Conservation (phyloP, 73 alveolate genomes). For the Halteria grandinella region DNA sequence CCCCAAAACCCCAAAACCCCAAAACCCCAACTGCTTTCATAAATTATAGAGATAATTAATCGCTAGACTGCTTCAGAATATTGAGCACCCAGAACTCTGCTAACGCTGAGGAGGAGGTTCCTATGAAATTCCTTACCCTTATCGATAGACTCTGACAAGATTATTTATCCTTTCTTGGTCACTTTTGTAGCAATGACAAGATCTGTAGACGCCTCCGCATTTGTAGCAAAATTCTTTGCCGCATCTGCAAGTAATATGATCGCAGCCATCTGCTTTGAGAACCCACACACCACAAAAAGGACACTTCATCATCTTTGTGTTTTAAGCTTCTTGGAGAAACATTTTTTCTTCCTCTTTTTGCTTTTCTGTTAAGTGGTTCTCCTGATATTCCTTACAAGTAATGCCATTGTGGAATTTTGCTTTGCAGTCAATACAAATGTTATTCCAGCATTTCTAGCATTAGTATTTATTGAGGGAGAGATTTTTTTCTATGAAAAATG, state of each 20-base stretch:
- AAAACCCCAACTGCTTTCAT: too few species aligned
- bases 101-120: too few species aligned
- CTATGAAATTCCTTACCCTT: too few species aligned
- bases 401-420: constrained; percentile 69
- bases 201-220: constrained; percentile 65
- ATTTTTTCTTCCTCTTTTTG: constrained; percentile 59
- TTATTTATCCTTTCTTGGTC: background rate
- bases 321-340: constrained; percentile 56
- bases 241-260: constrained; percentile 88
- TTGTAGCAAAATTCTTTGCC: constrained; percentile 80
- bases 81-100: too few species aligned
- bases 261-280: constrained; percentile 84
- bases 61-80: too few species aligned
- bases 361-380: constrained; percentile 67
- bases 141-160: too few species aligned
- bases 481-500: constrained; percentile 58
- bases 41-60: too few species aligned
- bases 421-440: constrained; percentile 70
- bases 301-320: constrained; percentile 76
- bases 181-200: background rate
- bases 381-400: constrained; percentile 72
- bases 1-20: too few species aligned
- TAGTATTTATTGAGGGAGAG: constrained; percentile 10
- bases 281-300: constrained; percentile 84
- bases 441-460: constrained; percentile 67